Percentiles rank a stretch among this genome's conserved stretches.
Conservation (phyloP, 2,329 filamentous ascomycete species). For the Thermoascus crustaceus region DNA sequence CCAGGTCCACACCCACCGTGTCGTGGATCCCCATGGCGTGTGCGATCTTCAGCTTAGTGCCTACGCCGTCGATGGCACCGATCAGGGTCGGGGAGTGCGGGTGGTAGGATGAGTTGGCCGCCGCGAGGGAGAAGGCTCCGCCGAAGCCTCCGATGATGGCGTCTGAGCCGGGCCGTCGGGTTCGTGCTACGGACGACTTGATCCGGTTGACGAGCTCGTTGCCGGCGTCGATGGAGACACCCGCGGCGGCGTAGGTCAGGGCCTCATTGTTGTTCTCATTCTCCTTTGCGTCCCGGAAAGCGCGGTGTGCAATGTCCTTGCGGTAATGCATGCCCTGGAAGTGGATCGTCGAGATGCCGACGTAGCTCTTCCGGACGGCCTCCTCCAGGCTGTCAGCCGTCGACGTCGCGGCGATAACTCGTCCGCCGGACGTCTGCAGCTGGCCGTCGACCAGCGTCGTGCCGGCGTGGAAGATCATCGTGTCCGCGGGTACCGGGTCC, state of each 20-base stretch:
- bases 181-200: constrained; percentile 80
- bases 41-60: constrained; percentile 94
- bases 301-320: constrained; percentile 80
- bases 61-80: constrained; percentile 92
- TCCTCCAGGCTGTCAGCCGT: constrained; percentile 66
- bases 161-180: constrained; percentile 76
- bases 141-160: constrained; percentile 94
- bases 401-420: constrained; percentile 89
- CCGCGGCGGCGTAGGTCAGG: constrained; percentile 86
- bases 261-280: constrained; percentile 17
- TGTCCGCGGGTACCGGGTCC: constrained; percentile 47
- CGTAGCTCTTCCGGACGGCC: constrained; percentile 82
- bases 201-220: constrained; percentile 90
- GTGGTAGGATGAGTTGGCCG: constrained; percentile 62
- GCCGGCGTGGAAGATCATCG: constrained; percentile 86
- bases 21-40: constrained; percentile 83
- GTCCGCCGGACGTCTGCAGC: constrained; percentile 72
- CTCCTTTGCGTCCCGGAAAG: constrained; percentile 28
- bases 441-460: constrained; percentile 58
- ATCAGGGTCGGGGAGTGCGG: constrained; percentile 69
- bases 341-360: constrained; percentile 67
- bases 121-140: constrained; percentile 70
- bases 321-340: constrained; percentile 89
- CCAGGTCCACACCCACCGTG: constrained; percentile 91
- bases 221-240: constrained; percentile 88